Conservation (phyloP, 106 monocot genomes). For the Dendrobium huoshanense region DNA sequence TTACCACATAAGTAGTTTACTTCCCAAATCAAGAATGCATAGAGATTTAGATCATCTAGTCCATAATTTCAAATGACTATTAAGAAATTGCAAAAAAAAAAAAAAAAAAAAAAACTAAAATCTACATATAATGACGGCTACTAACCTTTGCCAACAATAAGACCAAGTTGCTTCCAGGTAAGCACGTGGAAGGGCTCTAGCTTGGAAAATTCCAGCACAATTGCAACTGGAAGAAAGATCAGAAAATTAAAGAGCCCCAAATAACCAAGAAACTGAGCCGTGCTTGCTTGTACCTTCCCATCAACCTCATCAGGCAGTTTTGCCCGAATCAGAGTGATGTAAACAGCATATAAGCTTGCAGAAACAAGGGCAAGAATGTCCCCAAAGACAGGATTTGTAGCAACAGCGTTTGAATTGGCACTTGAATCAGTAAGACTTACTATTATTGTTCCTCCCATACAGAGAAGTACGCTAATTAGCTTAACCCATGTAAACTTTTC, state of each 20-base stretch:
- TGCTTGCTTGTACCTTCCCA: constrained; percentile 70
- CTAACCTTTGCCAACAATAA: constrained; percentile 86
- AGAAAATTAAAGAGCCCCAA: constrained; percentile 78
- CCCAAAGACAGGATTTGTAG: constrained; percentile 70
- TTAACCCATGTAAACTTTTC: constrained; percentile 91
- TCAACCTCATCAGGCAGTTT: constrained; percentile 75
- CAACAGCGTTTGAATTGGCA: constrained; percentile 38
- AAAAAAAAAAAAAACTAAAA: neutral
- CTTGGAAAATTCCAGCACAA: constrained; percentile 63
- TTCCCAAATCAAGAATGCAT: neutral
- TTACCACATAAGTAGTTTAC: neutral
- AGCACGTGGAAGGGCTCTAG: constrained; percentile 69
- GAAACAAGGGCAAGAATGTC: constrained; percentile 71
- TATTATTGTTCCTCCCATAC: constrained; percentile 94
- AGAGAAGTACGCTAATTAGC: constrained; percentile 83
- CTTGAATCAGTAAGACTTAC: constrained; percentile 78
- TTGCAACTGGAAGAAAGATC: constrained; percentile 70
- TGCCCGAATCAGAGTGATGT: constrained; percentile 74
- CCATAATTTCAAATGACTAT: neutral
- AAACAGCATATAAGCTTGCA: constrained; percentile 77
- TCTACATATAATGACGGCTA: neutral
- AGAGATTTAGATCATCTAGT: neutral
- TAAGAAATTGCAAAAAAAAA: neutral
- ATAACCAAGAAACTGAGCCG: constrained; percentile 89
- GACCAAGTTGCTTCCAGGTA: constrained; percentile 71